phyloP scores from a whole-genome alignment of 805 yeast genomes.

The Babjeviella inositovora region DNA sequence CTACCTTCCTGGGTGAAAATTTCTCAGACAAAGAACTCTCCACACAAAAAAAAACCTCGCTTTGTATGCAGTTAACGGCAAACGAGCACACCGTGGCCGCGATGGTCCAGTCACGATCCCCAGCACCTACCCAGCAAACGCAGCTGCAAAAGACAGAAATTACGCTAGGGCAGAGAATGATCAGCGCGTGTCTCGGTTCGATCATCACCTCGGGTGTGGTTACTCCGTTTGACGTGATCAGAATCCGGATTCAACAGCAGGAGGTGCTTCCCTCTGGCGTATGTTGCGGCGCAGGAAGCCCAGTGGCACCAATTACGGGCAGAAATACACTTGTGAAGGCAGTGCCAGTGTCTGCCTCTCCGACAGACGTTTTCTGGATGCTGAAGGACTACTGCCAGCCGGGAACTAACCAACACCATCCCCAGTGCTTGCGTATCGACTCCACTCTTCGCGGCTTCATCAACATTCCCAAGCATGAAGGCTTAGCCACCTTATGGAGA shows the following conservation, averaged over 20 bases:
- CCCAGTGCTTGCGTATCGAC: slow-evolving; percentile 19
- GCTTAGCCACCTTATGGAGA: slow-evolving; percentile 67
- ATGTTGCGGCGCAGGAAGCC: slow-evolving; percentile 14
- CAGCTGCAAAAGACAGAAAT: no score
- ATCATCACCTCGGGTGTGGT: slow-evolving; percentile 55
- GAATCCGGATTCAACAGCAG: slow-evolving; percentile 68
- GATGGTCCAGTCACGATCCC: no score
- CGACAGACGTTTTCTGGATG: slow-evolving; percentile 17
- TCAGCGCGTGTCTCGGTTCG: slow-evolving; percentile 69
- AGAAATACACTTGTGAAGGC: slow-evolving; percentile 1
- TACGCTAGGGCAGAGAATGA: slow-evolving; percentile 46
- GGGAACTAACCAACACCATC: slow-evolving; percentile 15
- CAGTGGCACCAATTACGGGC: slow-evolving; percentile 1
- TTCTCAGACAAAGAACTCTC: no score
- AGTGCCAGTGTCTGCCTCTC: slow-evolving; percentile 9
- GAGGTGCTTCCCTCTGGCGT: slow-evolving; percentile 28
- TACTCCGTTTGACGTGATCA: slow-evolving; percentile 71
- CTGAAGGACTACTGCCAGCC: slow-evolving; percentile 12
- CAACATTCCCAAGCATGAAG: slow-evolving; percentile 58
- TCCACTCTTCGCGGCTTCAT: slow-evolving; percentile 67
- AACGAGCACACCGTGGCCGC: no score
- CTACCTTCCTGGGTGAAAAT: no score
- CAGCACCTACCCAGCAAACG: no score
- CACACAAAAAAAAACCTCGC: no score
- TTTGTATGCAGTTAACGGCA: no score